These are phyloP conservation scores for Aphanomyces stellatus DNA, from an alignment of 352 stramenopile species.

Conservation along the genomic window DNA sequence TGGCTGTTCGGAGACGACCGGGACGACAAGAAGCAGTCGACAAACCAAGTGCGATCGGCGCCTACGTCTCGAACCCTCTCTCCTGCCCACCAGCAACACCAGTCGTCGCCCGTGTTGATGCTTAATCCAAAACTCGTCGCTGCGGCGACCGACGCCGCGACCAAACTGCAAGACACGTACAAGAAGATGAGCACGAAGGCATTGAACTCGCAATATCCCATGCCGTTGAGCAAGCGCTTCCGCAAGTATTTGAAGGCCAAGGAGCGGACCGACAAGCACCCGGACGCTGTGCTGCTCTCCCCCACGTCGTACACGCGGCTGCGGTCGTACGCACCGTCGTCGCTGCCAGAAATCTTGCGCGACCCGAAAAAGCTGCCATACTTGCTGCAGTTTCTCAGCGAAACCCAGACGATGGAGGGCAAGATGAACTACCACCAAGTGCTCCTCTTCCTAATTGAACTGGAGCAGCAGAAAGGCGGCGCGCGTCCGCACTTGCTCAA, in stretches of 20 bases:
- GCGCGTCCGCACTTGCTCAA: slow-evolving; percentile 61
- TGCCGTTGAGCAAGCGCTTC: slow-evolving; percentile 15
- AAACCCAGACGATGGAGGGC: slow-evolving; percentile 25
- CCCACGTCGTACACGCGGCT: slow-evolving; percentile 57
- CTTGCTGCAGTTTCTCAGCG: slow-evolving; percentile 65
- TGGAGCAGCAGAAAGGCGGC: slow-evolving; percentile 70
- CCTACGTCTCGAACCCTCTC: neutral
- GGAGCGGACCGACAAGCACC: neutral
- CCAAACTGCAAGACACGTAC: slow-evolving; percentile 13
- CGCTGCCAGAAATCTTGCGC: slow-evolving; percentile 77
- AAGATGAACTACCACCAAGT: slow-evolving; percentile 72
- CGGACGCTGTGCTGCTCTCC: slow-evolving; percentile 24
- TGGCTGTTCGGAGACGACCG: slow-evolving; percentile 16
- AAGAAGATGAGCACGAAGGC: slow-evolving; percentile 13
- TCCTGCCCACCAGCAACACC: neutral
- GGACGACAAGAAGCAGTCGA: neutral
- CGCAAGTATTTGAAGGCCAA: slow-evolving; percentile 7
- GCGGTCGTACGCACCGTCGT: slow-evolving; percentile 71
- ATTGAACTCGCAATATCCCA: slow-evolving; percentile 7
- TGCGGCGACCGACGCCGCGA: neutral
- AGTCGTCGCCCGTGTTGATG: neutral
- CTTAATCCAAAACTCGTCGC: neutral
- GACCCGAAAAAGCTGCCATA: slow-evolving; percentile 81
- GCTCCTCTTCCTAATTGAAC: slow-evolving; percentile 73
- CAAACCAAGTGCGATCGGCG: neutral